A percentile compares a stretch with the other conserved stretches of the same genome.
Evolutionary conservation across 2,329 filamentous ascomycete species (phyloP).

Genomic region (Escovopsis weberi): DNA sequence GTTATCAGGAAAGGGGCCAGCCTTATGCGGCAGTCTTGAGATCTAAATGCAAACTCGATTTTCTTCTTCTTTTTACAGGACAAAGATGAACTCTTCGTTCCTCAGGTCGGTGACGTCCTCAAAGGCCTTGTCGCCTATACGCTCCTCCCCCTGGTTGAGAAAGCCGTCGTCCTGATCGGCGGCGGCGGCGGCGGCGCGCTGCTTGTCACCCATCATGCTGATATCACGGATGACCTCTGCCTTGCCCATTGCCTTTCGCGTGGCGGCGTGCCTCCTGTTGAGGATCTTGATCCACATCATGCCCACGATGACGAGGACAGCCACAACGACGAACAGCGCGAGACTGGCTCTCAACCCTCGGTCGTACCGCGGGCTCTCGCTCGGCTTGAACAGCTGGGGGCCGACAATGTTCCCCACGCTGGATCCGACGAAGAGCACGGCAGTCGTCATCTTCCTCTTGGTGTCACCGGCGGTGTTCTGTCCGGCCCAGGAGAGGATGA

Average conservation of each 20-base stretch:
- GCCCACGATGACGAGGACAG: constrained; percentile 26
- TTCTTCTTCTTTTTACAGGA: constrained; percentile 18
- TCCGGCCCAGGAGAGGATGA: constrained; percentile 41
- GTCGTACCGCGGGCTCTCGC: constrained; percentile 41
- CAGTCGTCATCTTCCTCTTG: constrained; percentile 50
- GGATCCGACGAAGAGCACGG: constrained; percentile 44
- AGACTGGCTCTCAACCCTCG: constrained; percentile 46
- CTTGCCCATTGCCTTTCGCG: constrained; percentile 20
- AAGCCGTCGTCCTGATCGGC: constrained; percentile 12
- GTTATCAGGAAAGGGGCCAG: neutral
- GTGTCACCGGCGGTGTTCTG: constrained; percentile 52
- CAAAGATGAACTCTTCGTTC: constrained; percentile 49
- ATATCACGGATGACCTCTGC: constrained; percentile 39
- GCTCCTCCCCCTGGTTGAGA: constrained; percentile 8
- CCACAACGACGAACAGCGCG: constrained; percentile 41
- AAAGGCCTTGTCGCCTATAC: constrained; percentile 25
- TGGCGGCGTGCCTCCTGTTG: constrained; percentile 31
- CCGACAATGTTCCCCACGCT: constrained; percentile 52
- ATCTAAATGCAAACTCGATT: too few relatives aligned
- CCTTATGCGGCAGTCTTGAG: too few relatives aligned
- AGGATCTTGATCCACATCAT: constrained; percentile 28
- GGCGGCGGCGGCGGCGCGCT: constrained; percentile 11
- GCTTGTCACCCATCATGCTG: constrained; percentile 25
- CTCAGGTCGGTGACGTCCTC: constrained; percentile 40
- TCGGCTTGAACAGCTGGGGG: constrained; percentile 42